Conservation (phyloP, 345 rosid species). For the Cochlearia excelsa region DNA sequence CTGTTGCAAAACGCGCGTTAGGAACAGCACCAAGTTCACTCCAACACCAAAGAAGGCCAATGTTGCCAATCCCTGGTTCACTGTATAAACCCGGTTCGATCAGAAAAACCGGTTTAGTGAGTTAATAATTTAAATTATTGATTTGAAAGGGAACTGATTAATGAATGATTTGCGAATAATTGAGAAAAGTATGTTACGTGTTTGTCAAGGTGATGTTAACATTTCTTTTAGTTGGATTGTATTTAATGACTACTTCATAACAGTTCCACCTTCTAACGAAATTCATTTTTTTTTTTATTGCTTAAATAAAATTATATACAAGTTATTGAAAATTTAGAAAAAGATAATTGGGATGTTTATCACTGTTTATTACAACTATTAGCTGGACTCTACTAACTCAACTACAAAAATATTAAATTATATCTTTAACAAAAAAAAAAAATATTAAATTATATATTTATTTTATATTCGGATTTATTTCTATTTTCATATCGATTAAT, state of each 20-base stretch:
- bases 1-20: conserved; percentile 90
- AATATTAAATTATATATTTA: too few species aligned
- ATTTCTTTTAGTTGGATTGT: conserved; percentile 28
- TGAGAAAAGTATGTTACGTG: conserved; percentile 31
- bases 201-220: conserved; percentile 36
- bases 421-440: too few species aligned
- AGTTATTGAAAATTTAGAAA: neutral
- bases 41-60: conserved; percentile 98
- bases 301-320: neutral
- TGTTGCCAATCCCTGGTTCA: conserved; percentile 96
- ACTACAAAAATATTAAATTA: too few species aligned
- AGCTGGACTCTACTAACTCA: too few species aligned
- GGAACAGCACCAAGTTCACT: conserved; percentile 88
- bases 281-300: neutral
- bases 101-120: conserved; percentile 19
- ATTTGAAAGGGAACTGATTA: conserved; percentile 27
- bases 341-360: too few species aligned
- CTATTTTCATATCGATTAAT: too few species aligned
- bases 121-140: conserved; percentile 6
- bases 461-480: too few species aligned
- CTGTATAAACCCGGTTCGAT: conserved; percentile 43
- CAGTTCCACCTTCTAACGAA: conserved; percentile 32
- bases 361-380: neutral
- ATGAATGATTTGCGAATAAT: conserved; percentile 31
- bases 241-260: conserved; percentile 26